Evolutionary conservation across 306 rosid genomes (phyloP), one percentile per base, ranked within the genome.

Genomic region (Rosa chinensis): DNA sequence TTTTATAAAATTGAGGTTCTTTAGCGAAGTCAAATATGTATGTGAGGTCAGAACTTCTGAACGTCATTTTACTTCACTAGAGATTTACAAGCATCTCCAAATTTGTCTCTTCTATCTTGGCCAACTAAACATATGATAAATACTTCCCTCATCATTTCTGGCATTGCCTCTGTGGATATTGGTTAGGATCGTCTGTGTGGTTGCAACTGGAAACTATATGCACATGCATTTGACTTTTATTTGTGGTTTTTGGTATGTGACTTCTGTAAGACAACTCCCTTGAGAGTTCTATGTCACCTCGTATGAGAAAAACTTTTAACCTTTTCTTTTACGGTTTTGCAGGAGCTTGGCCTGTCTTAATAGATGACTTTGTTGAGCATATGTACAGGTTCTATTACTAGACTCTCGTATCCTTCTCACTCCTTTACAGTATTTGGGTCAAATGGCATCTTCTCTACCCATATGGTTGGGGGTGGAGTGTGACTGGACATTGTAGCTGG

Each of bases 291-390:
- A 21, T 49, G 63, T 72, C 21, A 72, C 32, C 63, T 50, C 2
- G 13, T 52, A 1, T 52, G 18, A 52, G 64, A 18, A 18, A 76
- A 17, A 11, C 10, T 21, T 32, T 5, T 62, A 82, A 55, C 75
- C 44, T 16, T 69, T 75, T 77, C 71, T 28, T 72, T 49, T 37
- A 18, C 12, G 49, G 35, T 77, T 87, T 77, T 82, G 78, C 89
- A 96, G 99, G 99, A 86, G 99, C 99, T 82, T 96, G 99, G 99
- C 99, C 99, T 39, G 93, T 96, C 82, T 83, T 96, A 75, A 87
- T 96, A 70, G 99, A 96, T 88, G 99, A 96, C 71, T 96, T 96
- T 35, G 98, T 96, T 3, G 98, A 96, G 86, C 96, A 93, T 45
- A 90, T 93, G 96, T 89, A 93, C 96, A 96, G 99, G 99, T 96